Conservation (phyloP, 148 eudicot species). For the Heliamphora exappendiculata region DNA sequence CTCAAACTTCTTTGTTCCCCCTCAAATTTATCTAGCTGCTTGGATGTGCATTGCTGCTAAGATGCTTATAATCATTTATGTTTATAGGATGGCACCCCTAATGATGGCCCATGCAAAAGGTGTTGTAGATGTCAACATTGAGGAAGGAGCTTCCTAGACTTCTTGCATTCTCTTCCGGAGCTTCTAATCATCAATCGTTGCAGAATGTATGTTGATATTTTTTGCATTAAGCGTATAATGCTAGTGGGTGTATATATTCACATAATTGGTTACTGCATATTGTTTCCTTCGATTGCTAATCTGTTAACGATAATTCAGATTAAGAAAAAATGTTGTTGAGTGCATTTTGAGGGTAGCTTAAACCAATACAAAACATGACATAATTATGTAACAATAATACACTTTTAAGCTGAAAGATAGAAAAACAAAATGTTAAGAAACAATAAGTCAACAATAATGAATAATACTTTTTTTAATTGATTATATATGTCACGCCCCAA, state of each 20-base stretch:
- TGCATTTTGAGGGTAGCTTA: too few relatives aligned
- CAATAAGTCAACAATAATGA: too few relatives aligned
- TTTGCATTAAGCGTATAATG: not conserved
- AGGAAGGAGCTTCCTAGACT: conserved; percentile 93
- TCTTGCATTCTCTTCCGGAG: conserved; percentile 69
- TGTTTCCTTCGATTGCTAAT: not conserved
- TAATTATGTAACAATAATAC: too few relatives aligned
- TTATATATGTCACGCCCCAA: too few relatives aligned
- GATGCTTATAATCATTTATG: not conserved
- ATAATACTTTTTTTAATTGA: too few relatives aligned
- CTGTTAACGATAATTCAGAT: too few relatives aligned
- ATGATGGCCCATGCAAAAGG: conserved; percentile 76
- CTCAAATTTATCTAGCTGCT: not conserved
- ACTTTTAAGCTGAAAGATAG: too few relatives aligned
- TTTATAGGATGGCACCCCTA: conserved; percentile 75
- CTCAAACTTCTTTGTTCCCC: not conserved
- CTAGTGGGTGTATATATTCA: not conserved
- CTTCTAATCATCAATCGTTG: conserved; percentile 63
- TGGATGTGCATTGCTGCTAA: not conserved
- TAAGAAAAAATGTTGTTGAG: too few relatives aligned
- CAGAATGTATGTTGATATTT: conserved; percentile 60
- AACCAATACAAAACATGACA: too few relatives aligned
- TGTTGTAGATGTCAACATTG: conserved; percentile 80
- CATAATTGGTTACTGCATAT: not conserved
- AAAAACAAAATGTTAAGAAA: too few relatives aligned